These are phyloP conservation scores for Tylopilus sp. DNA, from an alignment of 768 basidiomycete species.

Conservation along the genomic window DNA sequence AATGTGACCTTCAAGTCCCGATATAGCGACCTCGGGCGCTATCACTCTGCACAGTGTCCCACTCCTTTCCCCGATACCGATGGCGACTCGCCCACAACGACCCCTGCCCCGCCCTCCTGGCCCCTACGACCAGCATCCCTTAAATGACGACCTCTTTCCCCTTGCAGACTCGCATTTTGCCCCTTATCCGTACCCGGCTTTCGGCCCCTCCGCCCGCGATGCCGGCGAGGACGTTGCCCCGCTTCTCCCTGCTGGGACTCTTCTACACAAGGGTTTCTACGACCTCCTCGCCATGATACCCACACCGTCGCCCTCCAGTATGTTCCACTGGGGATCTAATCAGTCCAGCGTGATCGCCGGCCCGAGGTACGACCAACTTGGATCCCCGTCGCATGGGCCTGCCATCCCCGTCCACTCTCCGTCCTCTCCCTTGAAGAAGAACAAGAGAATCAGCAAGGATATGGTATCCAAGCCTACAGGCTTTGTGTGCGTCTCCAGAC, in stretches of 20 bases:
- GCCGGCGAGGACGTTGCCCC: slow-evolving; percentile 30
- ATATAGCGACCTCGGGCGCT: slow-evolving; percentile 1
- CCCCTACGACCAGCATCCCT: background rate
- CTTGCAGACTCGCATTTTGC: background rate
- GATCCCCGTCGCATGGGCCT: background rate
- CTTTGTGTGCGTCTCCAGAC: slow-evolving; percentile 65
- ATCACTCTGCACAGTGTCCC: background rate
- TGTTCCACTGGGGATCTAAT: slow-evolving; percentile 51
- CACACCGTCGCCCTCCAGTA: slow-evolving; percentile 60
- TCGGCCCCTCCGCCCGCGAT: background rate
- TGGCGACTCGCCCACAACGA: background rate
- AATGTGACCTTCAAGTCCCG: background rate
- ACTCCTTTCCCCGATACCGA: slow-evolving; percentile 1
- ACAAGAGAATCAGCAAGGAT: slow-evolving; percentile 75
- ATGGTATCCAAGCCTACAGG: slow-evolving; percentile 83
- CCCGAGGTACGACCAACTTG: slow-evolving; percentile 64
- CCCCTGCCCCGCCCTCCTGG: background rate
- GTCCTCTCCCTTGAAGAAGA: slow-evolving; percentile 44
- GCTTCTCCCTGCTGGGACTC: slow-evolving; percentile 61
- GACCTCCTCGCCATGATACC: slow-evolving; percentile 79
- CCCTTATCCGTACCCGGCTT: slow-evolving; percentile 1
- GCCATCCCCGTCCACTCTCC: slow-evolving; percentile 27
- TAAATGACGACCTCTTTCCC: background rate
- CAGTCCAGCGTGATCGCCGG: slow-evolving; percentile 41
- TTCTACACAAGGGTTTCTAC: slow-evolving; percentile 89